Percentiles rank a stretch among this genome's conserved stretches.
Conservation (phyloP, 768 basidiomycete species). For the Suillus fuscotomentosus region DNA sequence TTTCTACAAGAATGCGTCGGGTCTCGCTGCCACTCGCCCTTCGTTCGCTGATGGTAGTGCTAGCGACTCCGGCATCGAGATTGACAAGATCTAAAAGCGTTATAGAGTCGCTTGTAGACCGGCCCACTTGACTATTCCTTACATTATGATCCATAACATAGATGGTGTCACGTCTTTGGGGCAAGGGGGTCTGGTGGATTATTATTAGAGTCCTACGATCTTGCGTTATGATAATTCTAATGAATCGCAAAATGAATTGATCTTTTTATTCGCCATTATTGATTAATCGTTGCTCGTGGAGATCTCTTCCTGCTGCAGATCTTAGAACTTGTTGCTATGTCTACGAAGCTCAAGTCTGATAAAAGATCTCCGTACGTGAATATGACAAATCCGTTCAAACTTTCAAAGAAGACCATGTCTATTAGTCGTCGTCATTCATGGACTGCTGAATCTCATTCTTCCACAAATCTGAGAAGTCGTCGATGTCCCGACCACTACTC, state of each 20-base stretch:
- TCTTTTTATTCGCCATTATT: neutral
- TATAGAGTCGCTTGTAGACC: neutral
- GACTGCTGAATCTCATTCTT: slow-evolving; percentile 48
- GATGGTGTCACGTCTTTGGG: neutral
- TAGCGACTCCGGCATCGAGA: slow-evolving; percentile 69
- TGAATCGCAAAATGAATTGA: neutral
- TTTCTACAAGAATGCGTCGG: slow-evolving; percentile 87
- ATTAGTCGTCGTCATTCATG: slow-evolving; percentile 16
- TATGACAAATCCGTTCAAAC: slow-evolving; percentile 79
- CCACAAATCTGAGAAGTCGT: slow-evolving; percentile 72
- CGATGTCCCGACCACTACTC: slow-evolving; percentile 68
- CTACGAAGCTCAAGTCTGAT: slow-evolving; percentile 47
- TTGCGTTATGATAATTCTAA: neutral
- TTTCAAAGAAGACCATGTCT: neutral
- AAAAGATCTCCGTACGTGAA: slow-evolving; percentile 80
- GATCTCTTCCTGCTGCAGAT: slow-evolving; percentile 62
- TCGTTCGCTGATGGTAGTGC: slow-evolving; percentile 57
- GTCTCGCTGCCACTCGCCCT: slow-evolving; percentile 70
- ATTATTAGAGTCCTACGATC: neutral
- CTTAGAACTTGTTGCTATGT: slow-evolving; percentile 48
- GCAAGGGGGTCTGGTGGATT: too few species aligned
- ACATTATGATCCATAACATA: neutral
- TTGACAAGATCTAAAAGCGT: slow-evolving; percentile 35
- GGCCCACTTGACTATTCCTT: neutral
- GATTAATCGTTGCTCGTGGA: slow-evolving; percentile 18